These are phyloP conservation scores for Ophiostoma perfectum DNA, from an alignment of 2,329 filamentous ascomycete genomes.

Conservation along the genomic window DNA sequence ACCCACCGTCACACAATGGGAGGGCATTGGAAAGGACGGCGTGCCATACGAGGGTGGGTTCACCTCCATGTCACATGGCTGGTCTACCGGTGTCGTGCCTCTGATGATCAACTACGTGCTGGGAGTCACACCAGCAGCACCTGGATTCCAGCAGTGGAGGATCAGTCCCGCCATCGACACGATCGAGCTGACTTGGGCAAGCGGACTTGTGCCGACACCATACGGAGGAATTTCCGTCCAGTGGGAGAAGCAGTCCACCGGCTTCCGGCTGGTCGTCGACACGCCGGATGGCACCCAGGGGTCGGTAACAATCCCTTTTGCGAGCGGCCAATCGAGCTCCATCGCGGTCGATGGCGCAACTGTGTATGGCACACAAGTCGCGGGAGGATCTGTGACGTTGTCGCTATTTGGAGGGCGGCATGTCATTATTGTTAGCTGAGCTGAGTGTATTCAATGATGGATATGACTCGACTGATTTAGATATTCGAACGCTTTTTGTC, in stretches of 20 bases:
- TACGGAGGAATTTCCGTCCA: conserved; percentile 36
- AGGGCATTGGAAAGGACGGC: conserved; percentile 44
- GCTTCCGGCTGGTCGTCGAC: conserved; percentile 31
- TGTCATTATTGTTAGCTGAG: conserved; percentile 9
- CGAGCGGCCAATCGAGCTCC: neutral
- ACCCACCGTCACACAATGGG: conserved; percentile 46
- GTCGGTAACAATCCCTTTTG: conserved; percentile 29
- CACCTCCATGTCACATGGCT: conserved; percentile 48
- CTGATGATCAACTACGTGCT: conserved; percentile 43
- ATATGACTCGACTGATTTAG: neutral
- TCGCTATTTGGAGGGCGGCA: conserved; percentile 22
- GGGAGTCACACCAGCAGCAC: conserved; percentile 41
- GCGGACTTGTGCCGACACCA: conserved; percentile 41
- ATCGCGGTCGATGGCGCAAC: conserved; percentile 27
- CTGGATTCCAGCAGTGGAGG: conserved; percentile 41
- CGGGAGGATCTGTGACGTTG: conserved; percentile 20
- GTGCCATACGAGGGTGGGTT: conserved; percentile 41
- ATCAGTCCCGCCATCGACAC: conserved; percentile 36
- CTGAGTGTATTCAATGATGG: too few species aligned
- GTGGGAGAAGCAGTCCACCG: conserved; percentile 32
- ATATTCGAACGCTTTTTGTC: too few species aligned
- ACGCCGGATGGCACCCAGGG: conserved; percentile 33
- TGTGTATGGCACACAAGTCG: conserved; percentile 28
- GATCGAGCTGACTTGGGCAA: conserved; percentile 39
- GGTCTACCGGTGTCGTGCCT: conserved; percentile 47